A percentile compares a stretch with the other conserved stretches of the same genome.
Conservation (phyloP, 495 filamentous ascomycete species). For the Pseudotulostoma volvatum region DNA sequence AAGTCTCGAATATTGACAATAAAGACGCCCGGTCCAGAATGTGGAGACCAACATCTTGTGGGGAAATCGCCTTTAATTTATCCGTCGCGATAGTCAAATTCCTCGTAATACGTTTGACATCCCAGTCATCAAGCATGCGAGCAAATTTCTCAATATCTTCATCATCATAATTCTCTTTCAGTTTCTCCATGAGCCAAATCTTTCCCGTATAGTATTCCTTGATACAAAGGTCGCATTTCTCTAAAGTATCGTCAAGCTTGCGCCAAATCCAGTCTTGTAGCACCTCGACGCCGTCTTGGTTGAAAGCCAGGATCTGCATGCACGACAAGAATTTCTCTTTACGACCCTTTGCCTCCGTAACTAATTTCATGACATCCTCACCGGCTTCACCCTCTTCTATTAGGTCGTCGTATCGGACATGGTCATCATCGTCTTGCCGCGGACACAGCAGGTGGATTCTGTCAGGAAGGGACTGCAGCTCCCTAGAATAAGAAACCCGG, state of each 20-base stretch:
- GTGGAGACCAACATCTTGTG: conserved; percentile 29
- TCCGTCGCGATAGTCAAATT: conserved; percentile 35
- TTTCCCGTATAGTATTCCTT: conserved; percentile 63
- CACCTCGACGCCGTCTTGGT: conserved; percentile 40
- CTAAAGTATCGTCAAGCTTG: conserved; percentile 39
- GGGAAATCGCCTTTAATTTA: conserved; percentile 31
- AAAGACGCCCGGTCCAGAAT: conserved; percentile 33
- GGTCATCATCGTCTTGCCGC: conserved; percentile 29
- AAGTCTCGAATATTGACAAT: conserved; percentile 45
- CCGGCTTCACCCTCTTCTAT: conserved; percentile 17
- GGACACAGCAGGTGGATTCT: conserved; percentile 35
- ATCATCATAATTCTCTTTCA: conserved; percentile 46
- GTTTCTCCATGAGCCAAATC: conserved; percentile 40
- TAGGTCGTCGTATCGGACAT: conserved; percentile 36
- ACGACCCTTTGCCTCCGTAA: conserved; percentile 33
- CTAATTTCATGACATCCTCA: conserved; percentile 19
- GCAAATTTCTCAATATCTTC: conserved; percentile 43
- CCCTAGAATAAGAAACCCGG: conserved; percentile 10
- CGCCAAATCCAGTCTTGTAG: conserved; percentile 41
- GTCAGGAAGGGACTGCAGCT: conserved; percentile 30
- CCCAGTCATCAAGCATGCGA: conserved; percentile 37
- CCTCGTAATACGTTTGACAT: conserved; percentile 43
- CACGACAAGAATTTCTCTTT: conserved; percentile 43
- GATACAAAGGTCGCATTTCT: conserved; percentile 63
- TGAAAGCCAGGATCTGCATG: conserved; percentile 51